Percentiles rank a stretch among this genome's conserved stretches.
Evolutionary conservation across 2,329 filamentous ascomycete species (phyloP).

Genomic region (Claviceps spartinae): DNA sequence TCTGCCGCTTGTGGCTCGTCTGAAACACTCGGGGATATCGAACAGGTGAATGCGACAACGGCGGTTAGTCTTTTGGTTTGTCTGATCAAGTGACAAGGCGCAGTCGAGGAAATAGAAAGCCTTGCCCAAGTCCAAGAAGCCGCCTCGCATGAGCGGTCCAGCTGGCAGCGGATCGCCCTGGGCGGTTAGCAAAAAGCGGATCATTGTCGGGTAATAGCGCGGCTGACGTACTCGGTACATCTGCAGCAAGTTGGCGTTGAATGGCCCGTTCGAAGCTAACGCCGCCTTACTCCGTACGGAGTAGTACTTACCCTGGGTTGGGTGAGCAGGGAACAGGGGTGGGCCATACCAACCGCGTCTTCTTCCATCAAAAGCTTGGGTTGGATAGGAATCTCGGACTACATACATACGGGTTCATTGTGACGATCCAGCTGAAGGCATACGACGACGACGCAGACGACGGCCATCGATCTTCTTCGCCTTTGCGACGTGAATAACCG

Average conservation of each 20-base stretch:
- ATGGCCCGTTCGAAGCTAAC: background rate
- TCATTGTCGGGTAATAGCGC: conserved; percentile 3
- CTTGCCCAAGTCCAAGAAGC: too few species aligned
- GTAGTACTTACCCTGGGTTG: background rate
- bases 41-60: too few species aligned
- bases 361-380: conserved; percentile 4
- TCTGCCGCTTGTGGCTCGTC: too few species aligned
- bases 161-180: too few species aligned
- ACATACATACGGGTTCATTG: background rate
- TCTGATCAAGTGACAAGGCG: too few species aligned
- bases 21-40: too few species aligned
- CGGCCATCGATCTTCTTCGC: background rate
- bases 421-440: background rate
- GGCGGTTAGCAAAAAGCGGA: background rate
- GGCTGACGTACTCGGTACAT: background rate
- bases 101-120: too few species aligned
- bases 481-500: background rate
- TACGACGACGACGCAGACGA: background rate
- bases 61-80: too few species aligned
- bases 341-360: conserved; percentile 4
- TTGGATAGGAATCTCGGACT: background rate
- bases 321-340: background rate
- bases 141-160: too few species aligned
- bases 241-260: too few species aligned
- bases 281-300: too few species aligned